phyloP scores from a whole-genome alignment of 2,329 filamentous ascomycete species.

The Dactylella cylindrospora region DNA sequence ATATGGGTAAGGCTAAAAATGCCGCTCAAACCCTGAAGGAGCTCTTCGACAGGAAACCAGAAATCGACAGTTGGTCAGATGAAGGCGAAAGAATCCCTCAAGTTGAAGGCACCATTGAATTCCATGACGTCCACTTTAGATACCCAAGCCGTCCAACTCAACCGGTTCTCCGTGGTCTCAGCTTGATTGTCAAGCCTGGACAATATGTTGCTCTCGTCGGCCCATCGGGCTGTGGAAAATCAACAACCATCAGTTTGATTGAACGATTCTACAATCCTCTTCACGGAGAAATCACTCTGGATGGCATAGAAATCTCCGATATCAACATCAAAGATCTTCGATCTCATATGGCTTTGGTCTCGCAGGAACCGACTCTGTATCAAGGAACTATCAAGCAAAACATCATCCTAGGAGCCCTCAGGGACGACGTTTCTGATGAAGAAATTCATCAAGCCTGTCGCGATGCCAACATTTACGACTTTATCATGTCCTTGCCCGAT shows the following conservation, averaged over 20 bases:
- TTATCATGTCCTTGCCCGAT: constrained; percentile 65
- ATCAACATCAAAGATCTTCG: constrained; percentile 87
- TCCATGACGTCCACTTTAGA: constrained; percentile 88
- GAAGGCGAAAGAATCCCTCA: constrained; percentile 64
- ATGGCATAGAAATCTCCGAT: constrained; percentile 76
- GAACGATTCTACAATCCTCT: constrained; percentile 94
- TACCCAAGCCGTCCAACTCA: constrained; percentile 90
- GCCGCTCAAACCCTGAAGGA: constrained; percentile 77
- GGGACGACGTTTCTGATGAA: constrained; percentile 69
- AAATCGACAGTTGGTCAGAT: constrained; percentile 77
- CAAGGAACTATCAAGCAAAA: constrained; percentile 91
- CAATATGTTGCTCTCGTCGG: constrained; percentile 89
- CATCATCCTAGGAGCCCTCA: constrained; percentile 73
- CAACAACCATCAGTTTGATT: constrained; percentile 81
- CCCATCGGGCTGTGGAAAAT: constrained; percentile 92
- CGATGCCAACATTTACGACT: constrained; percentile 90
- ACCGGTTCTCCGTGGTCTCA: constrained; percentile 83
- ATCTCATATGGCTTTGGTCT: constrained; percentile 79
- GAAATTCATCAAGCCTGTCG: constrained; percentile 76
- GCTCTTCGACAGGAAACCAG: constrained; percentile 78
- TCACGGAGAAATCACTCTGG: constrained; percentile 75
- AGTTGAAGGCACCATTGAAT: constrained; percentile 79
- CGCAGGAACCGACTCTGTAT: constrained; percentile 91
- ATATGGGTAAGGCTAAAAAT: constrained; percentile 89
- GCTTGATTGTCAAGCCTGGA: constrained; percentile 71